phyloP scores from a whole-genome alignment of 371 early-diverging fungal species.

The Mucor racemosus region DNA sequence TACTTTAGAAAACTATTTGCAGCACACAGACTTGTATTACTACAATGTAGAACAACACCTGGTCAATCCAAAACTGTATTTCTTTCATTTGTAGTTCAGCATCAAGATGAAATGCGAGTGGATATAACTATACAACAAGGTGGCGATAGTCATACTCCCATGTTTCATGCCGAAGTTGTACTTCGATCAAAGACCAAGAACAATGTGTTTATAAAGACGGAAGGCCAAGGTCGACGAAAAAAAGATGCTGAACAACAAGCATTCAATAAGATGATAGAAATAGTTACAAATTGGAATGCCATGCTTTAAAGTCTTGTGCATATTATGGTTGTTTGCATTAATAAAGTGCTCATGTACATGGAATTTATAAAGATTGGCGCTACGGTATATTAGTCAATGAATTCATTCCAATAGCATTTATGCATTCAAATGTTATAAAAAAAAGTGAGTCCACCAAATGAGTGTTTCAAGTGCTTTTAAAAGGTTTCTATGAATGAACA shows the following conservation, averaged over 20 bases:
- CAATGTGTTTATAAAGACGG: neutral
- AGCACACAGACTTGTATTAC: neutral
- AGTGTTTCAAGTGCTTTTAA: too few relatives aligned
- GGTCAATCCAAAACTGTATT: conserved; percentile 17
- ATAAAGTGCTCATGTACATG: too few relatives aligned
- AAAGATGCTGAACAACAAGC: conserved; percentile 18
- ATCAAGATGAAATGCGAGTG: neutral
- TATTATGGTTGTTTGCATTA: too few relatives aligned
- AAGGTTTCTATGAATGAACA: too few relatives aligned
- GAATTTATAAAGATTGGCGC: too few relatives aligned
- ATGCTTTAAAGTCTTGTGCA: neutral
- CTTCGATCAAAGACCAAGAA: neutral
- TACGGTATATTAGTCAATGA: too few relatives aligned
- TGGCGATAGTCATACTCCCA: conserved; percentile 9
- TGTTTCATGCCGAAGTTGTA: conserved; percentile 2
- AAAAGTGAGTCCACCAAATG: too few relatives aligned
- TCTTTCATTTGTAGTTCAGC: conserved; percentile 9
- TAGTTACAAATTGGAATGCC: neutral
- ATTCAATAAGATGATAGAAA: conserved; percentile 6
- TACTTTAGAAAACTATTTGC: conserved; percentile 1
- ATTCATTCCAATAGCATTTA: too few relatives aligned
- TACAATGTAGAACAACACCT: neutral
- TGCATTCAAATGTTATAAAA: too few relatives aligned
- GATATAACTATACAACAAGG: neutral
- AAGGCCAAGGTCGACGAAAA: conserved; percentile 7